Percentiles rank a stretch among this genome's conserved stretches.
Evolutionary conservation across 352 stramenopile species (phyloP).

Genomic region (Elongisporangium prolatum): DNA sequence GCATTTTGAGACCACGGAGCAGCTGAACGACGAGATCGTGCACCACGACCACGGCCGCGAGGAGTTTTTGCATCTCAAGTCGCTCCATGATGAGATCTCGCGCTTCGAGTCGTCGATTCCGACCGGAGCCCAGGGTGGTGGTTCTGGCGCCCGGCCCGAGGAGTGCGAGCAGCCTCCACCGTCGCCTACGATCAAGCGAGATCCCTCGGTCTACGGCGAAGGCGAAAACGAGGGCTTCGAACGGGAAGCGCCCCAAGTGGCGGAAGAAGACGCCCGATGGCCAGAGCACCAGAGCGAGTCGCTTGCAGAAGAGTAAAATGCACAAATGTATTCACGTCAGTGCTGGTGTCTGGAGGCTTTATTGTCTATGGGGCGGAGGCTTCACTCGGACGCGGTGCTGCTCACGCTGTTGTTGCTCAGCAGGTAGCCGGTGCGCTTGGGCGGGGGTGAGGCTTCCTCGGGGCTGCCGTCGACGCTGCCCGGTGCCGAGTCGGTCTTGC

Average conservation of each 20-base stretch:
- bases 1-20: slow-evolving; percentile 81
- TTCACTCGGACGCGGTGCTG: slow-evolving; percentile 32
- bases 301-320: slow-evolving; percentile 7
- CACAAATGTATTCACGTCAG: background rate
- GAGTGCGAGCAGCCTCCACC: slow-evolving; percentile 72
- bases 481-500: slow-evolving; percentile 10
- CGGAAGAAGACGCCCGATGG: slow-evolving; percentile 4
- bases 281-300: slow-evolving; percentile 2
- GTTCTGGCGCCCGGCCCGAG: slow-evolving; percentile 28
- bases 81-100: slow-evolving; percentile 76
- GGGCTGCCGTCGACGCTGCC: slow-evolving; percentile 20
- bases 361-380: slow-evolving; percentile 4
- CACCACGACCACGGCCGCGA: slow-evolving; percentile 74
- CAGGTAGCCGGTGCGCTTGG: slow-evolving; percentile 52
- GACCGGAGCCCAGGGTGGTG: slow-evolving; percentile 5
- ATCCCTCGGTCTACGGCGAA: slow-evolving; percentile 30
- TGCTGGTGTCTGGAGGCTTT: too few relatives aligned
- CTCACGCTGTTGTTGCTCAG: slow-evolving; percentile 58
- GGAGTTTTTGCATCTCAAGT: slow-evolving; percentile 84
- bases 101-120: slow-evolving; percentile 78
- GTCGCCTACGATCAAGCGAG: slow-evolving; percentile 74
- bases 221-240: slow-evolving; percentile 2
- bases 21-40: slow-evolving; percentile 80
- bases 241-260: slow-evolving; percentile 7
- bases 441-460: slow-evolving; percentile 23